phyloP scores from a whole-genome alignment of 768 basidiomycete species.

The Lactarius indigo region DNA sequence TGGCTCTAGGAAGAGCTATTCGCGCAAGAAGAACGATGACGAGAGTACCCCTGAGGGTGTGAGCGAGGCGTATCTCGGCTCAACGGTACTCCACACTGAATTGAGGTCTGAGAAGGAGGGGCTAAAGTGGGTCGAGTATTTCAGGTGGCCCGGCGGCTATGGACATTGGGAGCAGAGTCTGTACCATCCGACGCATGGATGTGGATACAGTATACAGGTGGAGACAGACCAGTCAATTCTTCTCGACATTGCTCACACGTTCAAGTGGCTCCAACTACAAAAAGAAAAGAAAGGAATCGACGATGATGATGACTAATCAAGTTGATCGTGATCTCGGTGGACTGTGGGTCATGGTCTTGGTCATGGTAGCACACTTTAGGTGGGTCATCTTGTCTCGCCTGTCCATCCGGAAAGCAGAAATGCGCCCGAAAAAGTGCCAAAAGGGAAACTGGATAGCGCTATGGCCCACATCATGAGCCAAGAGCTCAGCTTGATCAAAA shows the following conservation, averaged over 20 bases:
- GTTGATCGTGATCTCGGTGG: background rate
- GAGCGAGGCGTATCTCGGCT: conserved; percentile 21
- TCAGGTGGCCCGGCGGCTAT: conserved; percentile 26
- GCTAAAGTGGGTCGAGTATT: conserved; percentile 21
- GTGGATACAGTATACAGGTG: background rate
- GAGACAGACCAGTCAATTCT: background rate
- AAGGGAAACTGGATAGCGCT: background rate
- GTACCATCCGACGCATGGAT: conserved; percentile 20
- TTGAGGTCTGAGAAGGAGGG: conserved; percentile 10
- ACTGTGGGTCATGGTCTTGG: background rate
- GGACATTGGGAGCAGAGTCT: conserved; percentile 21
- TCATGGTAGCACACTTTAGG: background rate
- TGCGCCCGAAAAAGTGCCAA: too few relatives aligned
- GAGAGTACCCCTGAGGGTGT: conserved; percentile 26
- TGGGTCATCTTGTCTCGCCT: too few relatives aligned
- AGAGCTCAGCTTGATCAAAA: background rate
- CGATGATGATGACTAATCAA: too few relatives aligned
- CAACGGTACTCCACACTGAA: background rate
- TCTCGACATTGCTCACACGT: too few relatives aligned
- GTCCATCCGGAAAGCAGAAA: too few relatives aligned
- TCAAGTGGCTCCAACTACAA: too few relatives aligned
- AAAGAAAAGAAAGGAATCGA: too few relatives aligned
- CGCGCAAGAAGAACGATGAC: conserved; percentile 18
- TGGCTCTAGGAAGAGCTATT: conserved; percentile 5
- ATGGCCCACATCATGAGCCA: background rate